These are phyloP conservation scores for Colletotrichum chrysophilum DNA, from an alignment of 2,329 filamentous ascomycete species.

Conservation along the genomic window DNA sequence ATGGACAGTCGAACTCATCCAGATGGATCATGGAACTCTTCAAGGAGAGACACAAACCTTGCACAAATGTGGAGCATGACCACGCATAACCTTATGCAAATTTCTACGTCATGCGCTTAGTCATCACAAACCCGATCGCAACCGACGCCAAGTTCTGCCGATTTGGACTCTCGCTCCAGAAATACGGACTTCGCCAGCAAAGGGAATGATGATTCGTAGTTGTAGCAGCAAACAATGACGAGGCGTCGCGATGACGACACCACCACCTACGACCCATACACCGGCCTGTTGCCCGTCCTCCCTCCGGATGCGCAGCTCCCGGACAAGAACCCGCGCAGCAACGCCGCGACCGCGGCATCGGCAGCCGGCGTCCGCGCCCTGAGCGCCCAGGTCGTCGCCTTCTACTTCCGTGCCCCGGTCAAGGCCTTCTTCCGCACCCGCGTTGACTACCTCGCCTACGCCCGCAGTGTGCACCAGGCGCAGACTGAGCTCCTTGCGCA, in stretches of 20 bases:
- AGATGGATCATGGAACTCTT: not conserved
- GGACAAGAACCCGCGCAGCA: constrained; percentile 54
- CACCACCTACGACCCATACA: constrained; percentile 14
- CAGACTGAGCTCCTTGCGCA: constrained; percentile 42
- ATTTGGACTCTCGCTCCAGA: not conserved
- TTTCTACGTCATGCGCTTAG: not conserved
- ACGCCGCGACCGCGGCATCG: constrained; percentile 74
- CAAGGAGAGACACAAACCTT: not conserved
- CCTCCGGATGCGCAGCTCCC: constrained; percentile 43
- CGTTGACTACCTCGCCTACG: constrained; percentile 79
- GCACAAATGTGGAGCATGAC: not conserved
- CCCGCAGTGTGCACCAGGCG: constrained; percentile 56
- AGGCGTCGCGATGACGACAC: constrained; percentile 22
- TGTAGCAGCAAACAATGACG: constrained; percentile 16
- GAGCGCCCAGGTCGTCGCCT: constrained; percentile 82
- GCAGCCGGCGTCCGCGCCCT: constrained; percentile 85
- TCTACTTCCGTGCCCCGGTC: constrained; percentile 89
- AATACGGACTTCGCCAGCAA: not conserved
- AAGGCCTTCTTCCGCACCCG: constrained; percentile 92
- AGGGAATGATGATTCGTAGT: constrained; percentile 6
- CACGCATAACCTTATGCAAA: not conserved
- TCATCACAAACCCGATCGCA: constrained; percentile 6
- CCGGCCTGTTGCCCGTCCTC: constrained; percentile 50
- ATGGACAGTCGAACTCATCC: not conserved
- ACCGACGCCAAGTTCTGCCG: constrained; percentile 19